Evolutionary conservation across 2,329 filamentous ascomycete genomes (phyloP), one percentile per base, ranked within the genome.

Genomic region (Botrytis fragariae): DNA sequence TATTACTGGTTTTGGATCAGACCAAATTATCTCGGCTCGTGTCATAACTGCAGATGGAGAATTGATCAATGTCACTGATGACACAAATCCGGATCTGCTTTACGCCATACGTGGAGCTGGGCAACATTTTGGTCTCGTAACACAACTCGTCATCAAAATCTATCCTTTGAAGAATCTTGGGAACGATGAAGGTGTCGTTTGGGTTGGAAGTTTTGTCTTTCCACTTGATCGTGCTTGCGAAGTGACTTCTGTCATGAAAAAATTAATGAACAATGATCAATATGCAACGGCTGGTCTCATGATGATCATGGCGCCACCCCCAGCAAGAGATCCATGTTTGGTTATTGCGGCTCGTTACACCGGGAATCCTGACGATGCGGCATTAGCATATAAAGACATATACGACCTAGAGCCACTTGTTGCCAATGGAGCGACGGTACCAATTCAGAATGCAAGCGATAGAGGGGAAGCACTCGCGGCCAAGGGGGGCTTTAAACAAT

Each of bases 61-160:
- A 3, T 44, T 81, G 0, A 29, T 81, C 9, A 54, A 75, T 37
- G 76, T 75, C 42, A 77, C 73, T 12, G 61, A 77, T n/a, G 74
- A 77, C 10, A 70, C 68, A 45, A 3, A 70, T 48, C 68, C 54
- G 10, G 68, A n/a, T 39, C 76, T 81, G 7, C 74, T 81, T 14
- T 81, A 76, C 32, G 80, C 76, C 1, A 77, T 82, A 32, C 76
- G 78, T 39, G 80, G 79, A 12, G 79, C 79, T 16, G 78, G 79
- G 16, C 79, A 80, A 20, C 79, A 78, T 70, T 81, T 82, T 48
- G 81, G 81, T 3, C 68, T 82, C 18, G 72, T 82, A 20, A 80
- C 79, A 1, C 69, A 78, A 44, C 72, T 82, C 5, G 78, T 75
- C 10, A 74, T 82, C 63, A 76, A 76, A 48, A 71, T 76, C 14